A percentile compares a stretch with the other conserved stretches of the same genome.
Conservation (phyloP, 306 rosid species). For the Gynostemma pentaphyllum region DNA sequence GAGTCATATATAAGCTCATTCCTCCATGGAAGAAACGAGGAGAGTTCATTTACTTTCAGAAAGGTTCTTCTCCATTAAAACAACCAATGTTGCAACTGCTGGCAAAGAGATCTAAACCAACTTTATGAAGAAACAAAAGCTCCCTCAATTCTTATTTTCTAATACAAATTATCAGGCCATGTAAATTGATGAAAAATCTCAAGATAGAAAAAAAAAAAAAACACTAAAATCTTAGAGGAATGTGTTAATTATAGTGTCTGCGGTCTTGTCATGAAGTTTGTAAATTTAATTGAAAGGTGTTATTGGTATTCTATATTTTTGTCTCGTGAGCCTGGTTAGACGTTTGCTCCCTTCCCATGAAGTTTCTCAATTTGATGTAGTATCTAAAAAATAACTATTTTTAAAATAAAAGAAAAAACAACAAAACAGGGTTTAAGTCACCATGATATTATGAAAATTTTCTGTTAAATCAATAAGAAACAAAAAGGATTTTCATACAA, state of each 20-base stretch:
- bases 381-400: no score
- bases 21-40: not conserved
- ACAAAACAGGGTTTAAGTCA: no score
- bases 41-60: not conserved
- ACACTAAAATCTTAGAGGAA: not conserved
- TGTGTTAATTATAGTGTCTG: not conserved
- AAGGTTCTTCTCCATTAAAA: not conserved
- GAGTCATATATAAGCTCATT: constrained; percentile 19
- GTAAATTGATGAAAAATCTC: not conserved
- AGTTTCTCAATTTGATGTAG: no score
- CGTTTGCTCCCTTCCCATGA: no score
- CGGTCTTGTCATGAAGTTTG: not conserved
- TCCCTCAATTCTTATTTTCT: not conserved
- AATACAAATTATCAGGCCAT: not conserved
- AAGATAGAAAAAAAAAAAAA: not conserved
- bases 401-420: no score
- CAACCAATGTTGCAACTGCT: not conserved
- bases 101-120: not conserved
- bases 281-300: not conserved
- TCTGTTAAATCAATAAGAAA: no score
- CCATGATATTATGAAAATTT: no score
- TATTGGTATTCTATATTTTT: no score
- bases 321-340: no score
- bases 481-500: no score
- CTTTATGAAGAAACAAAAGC: not conserved